These are phyloP conservation scores for Bonia amplexicaulis DNA, from an alignment of 176 grass and related monocot species.

Conservation along the genomic window DNA sequence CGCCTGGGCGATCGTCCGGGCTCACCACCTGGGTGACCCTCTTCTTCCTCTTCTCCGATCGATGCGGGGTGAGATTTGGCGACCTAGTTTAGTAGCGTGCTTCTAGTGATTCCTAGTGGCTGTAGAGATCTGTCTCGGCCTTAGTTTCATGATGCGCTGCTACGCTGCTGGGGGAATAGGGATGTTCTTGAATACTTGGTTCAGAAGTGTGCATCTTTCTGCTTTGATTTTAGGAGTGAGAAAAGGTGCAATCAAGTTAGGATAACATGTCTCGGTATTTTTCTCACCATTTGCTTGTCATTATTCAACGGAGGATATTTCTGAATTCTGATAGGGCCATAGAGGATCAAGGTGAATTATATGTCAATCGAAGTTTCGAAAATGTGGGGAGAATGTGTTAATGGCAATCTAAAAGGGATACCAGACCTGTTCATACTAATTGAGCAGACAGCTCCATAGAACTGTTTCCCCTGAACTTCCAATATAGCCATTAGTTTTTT, in stretches of 20 bases:
- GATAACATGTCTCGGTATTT: neutral
- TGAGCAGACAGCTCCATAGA: neutral
- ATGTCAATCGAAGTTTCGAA: neutral
- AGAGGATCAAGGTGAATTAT: neutral
- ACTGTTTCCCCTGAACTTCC: neutral
- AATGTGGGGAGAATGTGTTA: neutral
- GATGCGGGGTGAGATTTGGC: neutral
- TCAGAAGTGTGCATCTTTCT: neutral
- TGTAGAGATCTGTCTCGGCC: neutral
- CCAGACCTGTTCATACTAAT: neutral
- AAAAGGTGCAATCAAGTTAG: neutral
- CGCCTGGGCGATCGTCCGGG: no score
- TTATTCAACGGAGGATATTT: neutral
- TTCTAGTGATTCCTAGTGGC: neutral
- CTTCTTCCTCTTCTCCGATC: no score
- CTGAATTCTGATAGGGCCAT: neutral
- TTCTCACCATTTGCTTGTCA: neutral
- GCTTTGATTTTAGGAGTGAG: neutral
- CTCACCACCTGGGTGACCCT: no score
- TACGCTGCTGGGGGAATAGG: neutral
- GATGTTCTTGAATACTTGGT: neutral
- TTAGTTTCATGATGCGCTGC: neutral
- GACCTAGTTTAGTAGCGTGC: neutral
- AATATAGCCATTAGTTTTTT: neutral
- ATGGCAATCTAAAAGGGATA: neutral